Evolutionary conservation across 768 basidiomycete genomes (phyloP).

Genomic region (Mycena venus): DNA sequence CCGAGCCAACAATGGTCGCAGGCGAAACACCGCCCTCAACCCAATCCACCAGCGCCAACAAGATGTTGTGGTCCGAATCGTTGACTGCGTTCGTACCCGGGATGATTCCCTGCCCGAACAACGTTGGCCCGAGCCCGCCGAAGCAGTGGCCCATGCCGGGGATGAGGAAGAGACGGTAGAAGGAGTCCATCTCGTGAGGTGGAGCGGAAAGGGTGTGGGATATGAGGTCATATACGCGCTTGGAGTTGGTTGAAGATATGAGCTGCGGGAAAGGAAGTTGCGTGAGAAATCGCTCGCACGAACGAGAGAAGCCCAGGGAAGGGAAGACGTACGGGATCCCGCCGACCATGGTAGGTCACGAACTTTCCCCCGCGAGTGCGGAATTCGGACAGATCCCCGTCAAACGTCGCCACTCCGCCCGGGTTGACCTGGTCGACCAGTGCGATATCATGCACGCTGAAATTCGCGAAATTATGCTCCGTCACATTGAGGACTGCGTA

Average conservation of each 20-base stretch:
- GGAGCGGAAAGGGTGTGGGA: constrained; percentile 29
- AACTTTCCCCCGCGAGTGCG: constrained; percentile 36
- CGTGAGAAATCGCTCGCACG: not conserved
- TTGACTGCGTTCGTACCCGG: constrained; percentile 7
- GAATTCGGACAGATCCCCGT: constrained; percentile 12
- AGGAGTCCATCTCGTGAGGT: constrained; percentile 30
- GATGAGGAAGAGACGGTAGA: constrained; percentile 41
- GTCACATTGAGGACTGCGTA: no score
- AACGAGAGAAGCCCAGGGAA: not conserved
- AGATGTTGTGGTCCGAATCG: constrained; percentile 11
- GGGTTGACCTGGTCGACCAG: not conserved
- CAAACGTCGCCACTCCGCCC: constrained; percentile 2
- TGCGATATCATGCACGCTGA: not conserved
- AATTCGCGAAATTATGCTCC: not conserved
- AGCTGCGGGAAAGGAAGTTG: constrained; percentile 1
- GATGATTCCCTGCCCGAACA: constrained; percentile 27
- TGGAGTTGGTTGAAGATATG: no score
- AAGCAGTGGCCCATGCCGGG: constrained; percentile 40
- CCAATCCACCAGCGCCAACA: constrained; percentile 15
- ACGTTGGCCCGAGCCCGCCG: constrained; percentile 24
- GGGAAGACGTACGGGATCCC: constrained; percentile 22
- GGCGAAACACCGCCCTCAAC: constrained; percentile 20
- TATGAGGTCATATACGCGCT: constrained; percentile 34
- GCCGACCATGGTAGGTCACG: constrained; percentile 38
- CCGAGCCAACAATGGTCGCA: constrained; percentile 10